Percentiles rank a stretch among this genome's conserved stretches.
These are phyloP conservation scores for Podaxis sp. DNA, from an alignment of 768 basidiomycete species.

Conservation along the genomic window DNA sequence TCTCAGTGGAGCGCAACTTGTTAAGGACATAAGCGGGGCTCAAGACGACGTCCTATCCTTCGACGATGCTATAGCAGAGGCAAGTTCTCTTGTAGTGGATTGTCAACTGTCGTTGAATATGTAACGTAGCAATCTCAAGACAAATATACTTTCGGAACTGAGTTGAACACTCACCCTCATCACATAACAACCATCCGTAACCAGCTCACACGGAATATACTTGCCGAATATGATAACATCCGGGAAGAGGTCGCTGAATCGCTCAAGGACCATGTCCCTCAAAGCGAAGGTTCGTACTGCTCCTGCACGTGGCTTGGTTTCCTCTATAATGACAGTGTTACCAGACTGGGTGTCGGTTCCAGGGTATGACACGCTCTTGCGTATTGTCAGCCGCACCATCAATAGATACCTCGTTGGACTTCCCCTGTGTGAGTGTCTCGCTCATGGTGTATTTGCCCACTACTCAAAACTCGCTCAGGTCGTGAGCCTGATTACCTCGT, in stretches of 20 bases:
- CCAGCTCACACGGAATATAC: conserved; percentile 22
- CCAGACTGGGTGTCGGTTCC: conserved; percentile 34
- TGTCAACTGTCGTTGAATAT: conserved; percentile 15
- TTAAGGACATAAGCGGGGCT: conserved; percentile 40
- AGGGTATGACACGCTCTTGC: conserved; percentile 25
- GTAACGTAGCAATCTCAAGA: neutral
- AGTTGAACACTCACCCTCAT: conserved; percentile 6
- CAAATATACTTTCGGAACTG: conserved; percentile 3
- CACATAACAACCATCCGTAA: conserved; percentile 1
- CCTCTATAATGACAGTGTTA: neutral
- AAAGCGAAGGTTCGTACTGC: neutral
- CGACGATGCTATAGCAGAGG: conserved; percentile 29
- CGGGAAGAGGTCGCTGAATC: conserved; percentile 8
- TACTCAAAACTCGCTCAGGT: conserved; percentile 26
- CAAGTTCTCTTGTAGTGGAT: conserved; percentile 26
- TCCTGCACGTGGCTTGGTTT: neutral
- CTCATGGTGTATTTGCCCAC: neutral
- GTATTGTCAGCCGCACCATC: conserved; percentile 35
- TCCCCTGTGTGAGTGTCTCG: conserved; percentile 36
- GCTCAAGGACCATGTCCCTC: conserved; percentile 23
- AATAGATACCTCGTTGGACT: conserved; percentile 46
- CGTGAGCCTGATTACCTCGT: conserved; percentile 36
- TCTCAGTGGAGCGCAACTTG: conserved; percentile 23
- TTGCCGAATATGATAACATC: neutral
- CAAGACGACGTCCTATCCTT: conserved; percentile 37